These are phyloP conservation scores for Huntiella abstrusa DNA, from an alignment of 2,329 filamentous ascomycete genomes.

Conservation along the genomic window DNA sequence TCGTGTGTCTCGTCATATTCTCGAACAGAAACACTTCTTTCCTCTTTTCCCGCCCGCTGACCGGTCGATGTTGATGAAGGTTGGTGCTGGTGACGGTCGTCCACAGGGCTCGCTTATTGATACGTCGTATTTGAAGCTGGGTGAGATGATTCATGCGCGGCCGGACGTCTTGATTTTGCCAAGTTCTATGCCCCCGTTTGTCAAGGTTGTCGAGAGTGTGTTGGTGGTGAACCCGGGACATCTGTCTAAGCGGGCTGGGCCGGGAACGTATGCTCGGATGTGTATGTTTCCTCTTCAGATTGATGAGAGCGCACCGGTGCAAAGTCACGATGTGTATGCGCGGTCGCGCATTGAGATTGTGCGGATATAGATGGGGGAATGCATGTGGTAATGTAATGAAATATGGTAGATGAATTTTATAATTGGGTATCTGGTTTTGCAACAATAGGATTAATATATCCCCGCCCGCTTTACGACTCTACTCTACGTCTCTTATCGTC, in stretches of 20 bases:
- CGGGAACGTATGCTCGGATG: conserved; percentile 74
- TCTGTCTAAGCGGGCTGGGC: conserved; percentile 63
- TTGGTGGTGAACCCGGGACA: conserved; percentile 80
- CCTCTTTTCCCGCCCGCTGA: conserved; percentile 71
- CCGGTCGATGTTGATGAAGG: conserved; percentile 45
- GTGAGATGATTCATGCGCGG: conserved; percentile 71
- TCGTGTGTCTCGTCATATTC: conserved; percentile 54
- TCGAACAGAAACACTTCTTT: conserved; percentile 83
- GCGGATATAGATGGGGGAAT: conserved; percentile 35
- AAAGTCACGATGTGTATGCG: conserved; percentile 62
- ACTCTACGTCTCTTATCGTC: conserved; percentile 41
- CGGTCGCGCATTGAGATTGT: conserved; percentile 74
- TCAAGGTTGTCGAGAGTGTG: conserved; percentile 80
- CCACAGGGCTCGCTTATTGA: conserved; percentile 66
- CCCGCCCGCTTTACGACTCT: conserved; percentile 21
- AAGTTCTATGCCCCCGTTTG: conserved; percentile 68
- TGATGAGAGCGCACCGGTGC: conserved; percentile 34
- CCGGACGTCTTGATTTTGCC: conserved; percentile 75
- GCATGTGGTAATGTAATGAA: too few relatives aligned
- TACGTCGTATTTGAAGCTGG: conserved; percentile 65
- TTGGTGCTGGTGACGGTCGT: conserved; percentile 37
- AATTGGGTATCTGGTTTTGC: not conserved
- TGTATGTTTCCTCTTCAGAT: conserved; percentile 47
- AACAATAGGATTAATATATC: conserved; percentile 12
- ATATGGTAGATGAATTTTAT: not conserved